Conservation (phyloP, 2,329 filamentous ascomycete genomes). For the Colletotrichum cordylinicola region DNA sequence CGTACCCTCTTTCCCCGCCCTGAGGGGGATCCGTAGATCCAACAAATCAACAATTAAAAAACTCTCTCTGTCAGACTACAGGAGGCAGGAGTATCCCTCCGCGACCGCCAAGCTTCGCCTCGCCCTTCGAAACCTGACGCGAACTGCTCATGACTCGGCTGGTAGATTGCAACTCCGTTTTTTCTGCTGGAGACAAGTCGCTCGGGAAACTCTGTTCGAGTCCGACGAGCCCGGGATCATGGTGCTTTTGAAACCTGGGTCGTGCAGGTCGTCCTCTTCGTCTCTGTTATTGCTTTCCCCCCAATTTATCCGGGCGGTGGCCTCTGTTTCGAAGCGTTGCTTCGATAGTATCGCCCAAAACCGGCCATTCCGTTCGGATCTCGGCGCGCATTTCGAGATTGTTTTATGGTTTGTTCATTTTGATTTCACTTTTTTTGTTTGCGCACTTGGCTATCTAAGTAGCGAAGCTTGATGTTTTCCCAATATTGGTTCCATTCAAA, state of each 20-base stretch:
- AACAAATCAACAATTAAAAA: background rate
- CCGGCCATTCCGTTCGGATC: background rate
- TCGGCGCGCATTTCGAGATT: background rate
- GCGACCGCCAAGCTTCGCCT: background rate
- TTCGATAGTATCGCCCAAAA: background rate
- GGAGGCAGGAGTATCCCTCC: background rate
- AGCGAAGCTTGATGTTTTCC: background rate
- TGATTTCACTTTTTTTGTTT: too few species aligned
- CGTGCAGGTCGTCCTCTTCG: background rate
- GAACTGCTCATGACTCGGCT: slow-evolving; percentile 13
- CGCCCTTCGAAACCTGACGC: slow-evolving; percentile 9
- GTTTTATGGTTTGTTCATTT: too few species aligned
- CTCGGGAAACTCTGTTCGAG: slow-evolving; percentile 1
- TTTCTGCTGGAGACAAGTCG: background rate
- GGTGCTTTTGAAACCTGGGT: background rate
- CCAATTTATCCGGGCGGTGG: background rate
- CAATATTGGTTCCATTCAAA: background rate
- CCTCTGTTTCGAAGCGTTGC: slow-evolving; percentile 1
- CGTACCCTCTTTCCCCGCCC: background rate
- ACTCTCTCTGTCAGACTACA: background rate
- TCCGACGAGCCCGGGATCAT: slow-evolving; percentile 1
- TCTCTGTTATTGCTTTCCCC: background rate
- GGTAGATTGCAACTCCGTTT: slow-evolving; percentile 10
- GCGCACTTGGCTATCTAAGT: background rate
- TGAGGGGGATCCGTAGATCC: background rate